Percentiles rank a stretch among this genome's conserved stretches.
Conservation (phyloP, 495 filamentous ascomycete species). For the Hypoxylon rickii region DNA sequence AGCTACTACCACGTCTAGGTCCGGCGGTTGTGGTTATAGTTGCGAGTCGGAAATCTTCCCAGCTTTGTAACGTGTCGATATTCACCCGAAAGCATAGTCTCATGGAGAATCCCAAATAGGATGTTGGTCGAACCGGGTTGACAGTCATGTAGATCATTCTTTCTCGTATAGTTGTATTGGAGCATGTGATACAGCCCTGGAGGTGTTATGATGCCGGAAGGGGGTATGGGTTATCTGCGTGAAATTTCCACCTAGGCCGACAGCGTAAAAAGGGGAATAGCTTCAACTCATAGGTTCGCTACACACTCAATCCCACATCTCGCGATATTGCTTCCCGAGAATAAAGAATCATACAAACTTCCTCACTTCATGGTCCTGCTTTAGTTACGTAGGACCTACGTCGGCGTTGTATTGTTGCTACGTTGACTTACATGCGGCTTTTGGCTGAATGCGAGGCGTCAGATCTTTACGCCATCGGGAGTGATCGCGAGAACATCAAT, state of each 20-base stretch:
- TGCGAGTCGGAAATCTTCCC: constrained; percentile 13
- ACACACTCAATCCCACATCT: constrained; percentile 8
- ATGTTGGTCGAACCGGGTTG: constrained; percentile 19
- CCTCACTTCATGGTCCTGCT: neutral
- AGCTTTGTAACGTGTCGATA: neutral
- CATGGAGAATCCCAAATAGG: constrained; percentile 1
- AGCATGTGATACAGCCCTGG: constrained; percentile 19
- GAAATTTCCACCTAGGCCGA: neutral
- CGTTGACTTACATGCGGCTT: constrained; percentile 6
- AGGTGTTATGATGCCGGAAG: constrained; percentile 10
- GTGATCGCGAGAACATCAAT: constrained; percentile 2
- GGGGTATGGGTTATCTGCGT: too few species aligned
- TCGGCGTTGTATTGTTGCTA: constrained; percentile 16
- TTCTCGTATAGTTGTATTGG: neutral
- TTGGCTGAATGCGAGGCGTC: constrained; percentile 24
- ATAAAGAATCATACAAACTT: constrained; percentile 4
- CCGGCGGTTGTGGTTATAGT: constrained; percentile 4
- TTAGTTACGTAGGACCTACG: constrained; percentile 1
- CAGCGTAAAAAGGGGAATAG: constrained; percentile 5
- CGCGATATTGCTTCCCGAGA: constrained; percentile 13
- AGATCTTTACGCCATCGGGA: constrained; percentile 29
- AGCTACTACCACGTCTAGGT: constrained; percentile 24
- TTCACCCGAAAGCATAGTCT: constrained; percentile 23
- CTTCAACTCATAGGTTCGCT: neutral
- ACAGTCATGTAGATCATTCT: constrained; percentile 16